Base-by-base conservation (phyloP, 768 basidiomycete species). In the Gloeopeniophorella convolvens region DNA sequence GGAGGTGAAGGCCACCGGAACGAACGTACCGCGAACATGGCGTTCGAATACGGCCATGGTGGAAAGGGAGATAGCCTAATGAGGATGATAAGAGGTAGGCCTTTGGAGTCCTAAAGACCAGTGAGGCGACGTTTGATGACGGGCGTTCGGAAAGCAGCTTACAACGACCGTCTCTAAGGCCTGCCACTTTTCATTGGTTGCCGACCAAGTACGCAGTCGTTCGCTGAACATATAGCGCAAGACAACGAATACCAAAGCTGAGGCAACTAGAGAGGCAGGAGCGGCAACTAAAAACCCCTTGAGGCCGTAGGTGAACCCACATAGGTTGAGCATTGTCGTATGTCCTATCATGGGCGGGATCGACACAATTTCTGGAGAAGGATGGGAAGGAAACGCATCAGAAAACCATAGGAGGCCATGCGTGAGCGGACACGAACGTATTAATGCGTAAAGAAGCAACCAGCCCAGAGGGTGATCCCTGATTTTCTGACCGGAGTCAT, bases 41-140 rank as follows among this genome's bases (percentile, higher is more conserved):
- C 70, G 51, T 89, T 91, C n/a, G 83, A 80, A 60, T 90, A 93
- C 0, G 85, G 84, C 85, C 88, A 91, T 3, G 90, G 88, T 39
- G 88, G 89, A 63, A 93, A 79, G 4, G 90, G 82, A 3, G 86
- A 89, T 18, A 88, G 64, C 12, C 89, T 81, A 53, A 92, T 83
- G 40, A 93, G 74, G 56, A 89, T 77, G 33, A 93, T 86, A 20
- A 91, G 69, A n/a, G 83, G 83, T 15, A 91, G 69, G 15, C 90
- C 90, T 64, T 84, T 87, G 13, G 80, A 78, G 51, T 70, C 72
- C 86, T 89, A 57, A 32, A 9, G 32, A 50, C 40, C 18, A 36
- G 32, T 34, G 1, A 40, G 39, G 23, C 4, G 18, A 42, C 27
- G 39, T n/a, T 16, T 20, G 11, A 58, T 48, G 45, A 15, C 12